These are phyloP conservation scores for Ustilago vetiveriae DNA, from an alignment of 1,284 basidiomycete species.

Conservation along the genomic window DNA sequence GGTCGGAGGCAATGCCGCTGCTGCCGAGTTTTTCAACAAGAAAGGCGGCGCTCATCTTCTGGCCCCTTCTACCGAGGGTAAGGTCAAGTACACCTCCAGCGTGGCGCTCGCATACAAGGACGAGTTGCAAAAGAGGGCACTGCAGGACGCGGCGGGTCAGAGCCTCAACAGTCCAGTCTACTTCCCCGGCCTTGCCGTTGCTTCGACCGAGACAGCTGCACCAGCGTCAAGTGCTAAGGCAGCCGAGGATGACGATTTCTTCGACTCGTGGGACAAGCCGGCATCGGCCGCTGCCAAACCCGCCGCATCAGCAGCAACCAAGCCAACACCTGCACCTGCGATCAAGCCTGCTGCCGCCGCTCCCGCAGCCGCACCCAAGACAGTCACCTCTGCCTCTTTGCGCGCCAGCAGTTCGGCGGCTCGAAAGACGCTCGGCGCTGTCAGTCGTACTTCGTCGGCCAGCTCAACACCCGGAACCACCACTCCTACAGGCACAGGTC, in stretches of 20 bases:
- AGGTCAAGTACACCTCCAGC: slow-evolving; percentile 87
- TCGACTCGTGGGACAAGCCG: slow-evolving; percentile 93
- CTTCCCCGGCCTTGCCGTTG: slow-evolving; percentile 68
- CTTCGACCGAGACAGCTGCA: slow-evolving; percentile 66
- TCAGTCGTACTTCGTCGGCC: slow-evolving; percentile 50
- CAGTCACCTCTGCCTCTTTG: slow-evolving; percentile 57
- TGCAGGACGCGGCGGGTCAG: slow-evolving; percentile 74
- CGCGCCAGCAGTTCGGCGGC: slow-evolving; percentile 44
- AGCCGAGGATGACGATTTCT: slow-evolving; percentile 84
- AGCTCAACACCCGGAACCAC: slow-evolving; percentile 46
- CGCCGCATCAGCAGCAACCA: slow-evolving; percentile 25
- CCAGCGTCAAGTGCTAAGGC: slow-evolving; percentile 49
- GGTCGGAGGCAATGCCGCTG: slow-evolving; percentile 90
- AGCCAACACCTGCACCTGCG: slow-evolving; percentile 24
- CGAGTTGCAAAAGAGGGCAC: slow-evolving; percentile 83
- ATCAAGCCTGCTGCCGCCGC: slow-evolving; percentile 19
- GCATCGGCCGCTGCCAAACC: slow-evolving; percentile 52
- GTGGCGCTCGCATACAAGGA: slow-evolving; percentile 90
- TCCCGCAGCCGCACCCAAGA: slow-evolving; percentile 45
- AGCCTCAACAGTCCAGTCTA: slow-evolving; percentile 57
- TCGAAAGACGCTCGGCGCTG: slow-evolving; percentile 41
- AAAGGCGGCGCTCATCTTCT: slow-evolving; percentile 81
- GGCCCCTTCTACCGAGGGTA: slow-evolving; percentile 77
- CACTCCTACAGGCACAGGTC: slow-evolving; percentile 40
- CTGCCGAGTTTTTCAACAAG: slow-evolving; percentile 87